Base-by-base conservation (phyloP, 371 early-diverging fungal genomes). In the Circinella minor region DNA sequence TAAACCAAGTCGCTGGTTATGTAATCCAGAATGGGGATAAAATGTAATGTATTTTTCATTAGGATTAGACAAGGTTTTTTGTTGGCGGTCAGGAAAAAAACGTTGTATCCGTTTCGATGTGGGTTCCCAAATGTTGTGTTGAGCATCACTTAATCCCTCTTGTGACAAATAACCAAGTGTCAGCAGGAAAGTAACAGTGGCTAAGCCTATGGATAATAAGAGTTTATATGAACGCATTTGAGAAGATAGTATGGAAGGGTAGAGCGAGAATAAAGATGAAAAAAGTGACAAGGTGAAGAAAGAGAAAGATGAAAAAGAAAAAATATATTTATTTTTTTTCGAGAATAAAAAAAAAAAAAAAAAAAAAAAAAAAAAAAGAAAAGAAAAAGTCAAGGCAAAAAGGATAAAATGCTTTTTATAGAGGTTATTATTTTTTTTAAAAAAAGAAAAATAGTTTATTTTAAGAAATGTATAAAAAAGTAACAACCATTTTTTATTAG, bases 11-110 rank as follows among this genome's bases (percentile, higher is more conserved):
- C 76, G 74, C 54, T 80, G 81, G 49, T 80, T 80, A 54, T 80
- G 78, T 20, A 80, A 70, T n/a, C 81, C 78, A 34, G 81, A 80
- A 34, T 80, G 81, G 2, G 81, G 81, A 17, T 74, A 65, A 60
- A 68, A 80, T 15, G 76, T 74, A 20, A 80, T 62, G 68, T 61
- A 77, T 63, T 76, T 80, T 49, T 80, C 80, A 14, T 66, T 51
- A 5, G 51, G 55, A 14, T 5, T 27, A 27, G 27, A 27, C 27
- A 27, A 27, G 27, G 55, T 37, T 4, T 18, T 7, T 17, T 36
- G 51, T 65, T 48, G 13, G 49, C n/a, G 14, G 43, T 11, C 47
- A 14, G 57, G 57, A 57, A 57, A 57, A 18, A 57, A 10, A 34
- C 18, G 7, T 7, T 17, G n/a, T 7, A 27, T 11, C 47, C 47